These are phyloP conservation scores for Metarhizium anisopliae DNA, from an alignment of 2,329 filamentous ascomycete species.

Conservation along the genomic window DNA sequence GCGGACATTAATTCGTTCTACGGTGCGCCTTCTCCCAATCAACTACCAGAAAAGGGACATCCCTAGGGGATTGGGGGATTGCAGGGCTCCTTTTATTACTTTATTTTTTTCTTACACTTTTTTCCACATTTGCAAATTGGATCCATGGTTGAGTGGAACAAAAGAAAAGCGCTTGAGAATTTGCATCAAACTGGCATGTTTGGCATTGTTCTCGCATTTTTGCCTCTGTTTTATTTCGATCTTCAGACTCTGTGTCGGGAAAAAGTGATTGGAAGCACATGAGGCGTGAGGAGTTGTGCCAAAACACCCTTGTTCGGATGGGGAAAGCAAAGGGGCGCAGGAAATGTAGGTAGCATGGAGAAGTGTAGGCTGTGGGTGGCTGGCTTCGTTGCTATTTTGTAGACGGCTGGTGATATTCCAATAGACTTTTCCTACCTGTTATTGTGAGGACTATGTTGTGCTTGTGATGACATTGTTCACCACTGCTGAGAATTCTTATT, in stretches of 20 bases:
- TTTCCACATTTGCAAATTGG: conserved; percentile 8
- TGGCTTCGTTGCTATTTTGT: neutral
- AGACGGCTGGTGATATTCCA: neutral
- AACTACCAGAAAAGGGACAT: neutral
- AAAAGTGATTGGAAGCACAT: neutral
- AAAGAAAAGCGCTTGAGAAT: conserved; percentile 2
- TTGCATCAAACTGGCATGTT: conserved; percentile 1
- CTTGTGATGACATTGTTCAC: neutral
- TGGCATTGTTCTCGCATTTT: conserved; percentile 4
- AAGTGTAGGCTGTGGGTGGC: neutral
- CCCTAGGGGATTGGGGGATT: neutral
- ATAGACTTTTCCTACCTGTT: conserved; percentile 6
- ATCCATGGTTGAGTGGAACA: conserved; percentile 3
- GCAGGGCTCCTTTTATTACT: neutral
- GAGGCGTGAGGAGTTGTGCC: neutral
- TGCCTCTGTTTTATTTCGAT: neutral
- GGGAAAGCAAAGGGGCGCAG: neutral
- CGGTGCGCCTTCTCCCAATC: neutral
- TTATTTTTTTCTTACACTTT: conserved; percentile 4
- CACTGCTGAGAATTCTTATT: neutral
- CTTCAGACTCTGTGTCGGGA: neutral
- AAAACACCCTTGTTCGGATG: neutral
- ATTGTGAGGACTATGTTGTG: neutral
- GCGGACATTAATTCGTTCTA: neutral
- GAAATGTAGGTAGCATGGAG: neutral